phyloP scores from a whole-genome alignment of 2,329 filamentous ascomycete species.

The Neonectria sp. region DNA sequence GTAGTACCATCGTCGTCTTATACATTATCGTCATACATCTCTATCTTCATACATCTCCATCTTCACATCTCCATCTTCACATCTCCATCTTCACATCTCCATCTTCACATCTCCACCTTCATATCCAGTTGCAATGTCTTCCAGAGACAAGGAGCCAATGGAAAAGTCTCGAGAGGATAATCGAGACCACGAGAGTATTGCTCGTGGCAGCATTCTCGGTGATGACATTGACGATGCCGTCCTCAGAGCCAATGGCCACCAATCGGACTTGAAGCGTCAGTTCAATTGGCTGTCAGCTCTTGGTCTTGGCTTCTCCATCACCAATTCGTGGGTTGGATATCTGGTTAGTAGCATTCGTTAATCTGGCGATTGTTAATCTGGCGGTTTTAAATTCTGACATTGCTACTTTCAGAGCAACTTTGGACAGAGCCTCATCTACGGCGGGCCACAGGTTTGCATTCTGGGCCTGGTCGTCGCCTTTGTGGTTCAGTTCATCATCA shows the following conservation, averaged over 20 bases:
- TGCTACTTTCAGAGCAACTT: slow-evolving; percentile 24
- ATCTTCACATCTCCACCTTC: too few species aligned
- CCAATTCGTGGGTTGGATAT: slow-evolving; percentile 33
- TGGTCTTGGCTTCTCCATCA: slow-evolving; percentile 30
- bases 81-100: too few species aligned
- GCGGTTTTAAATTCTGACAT: too few species aligned
- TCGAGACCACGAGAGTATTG: slow-evolving; percentile 18
- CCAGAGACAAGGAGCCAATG: slow-evolving; percentile 3
- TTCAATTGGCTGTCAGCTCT: slow-evolving; percentile 33
- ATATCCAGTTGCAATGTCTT: background rate
- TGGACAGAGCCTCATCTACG: slow-evolving; percentile 30
- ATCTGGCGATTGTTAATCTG: background rate
- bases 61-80: too few species aligned
- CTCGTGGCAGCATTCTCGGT: slow-evolving; percentile 15
- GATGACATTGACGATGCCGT: slow-evolving; percentile 28
- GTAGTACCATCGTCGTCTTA: too few species aligned
- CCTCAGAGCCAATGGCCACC: slow-evolving; percentile 30
- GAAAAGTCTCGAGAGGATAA: slow-evolving; percentile 8
- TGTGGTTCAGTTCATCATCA: slow-evolving; percentile 29
- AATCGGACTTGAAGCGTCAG: slow-evolving; percentile 25
- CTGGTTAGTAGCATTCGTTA: slow-evolving; percentile 5
- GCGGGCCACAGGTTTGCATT: slow-evolving; percentile 26
- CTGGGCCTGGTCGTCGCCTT: slow-evolving; percentile 24
- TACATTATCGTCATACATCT: too few species aligned
- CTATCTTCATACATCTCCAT: background rate